A percentile compares a stretch with the other conserved stretches of the same genome.
These are phyloP conservation scores for Silene noctiflora DNA, from an alignment of 179 eudicot genomes.

Conservation along the genomic window DNA sequence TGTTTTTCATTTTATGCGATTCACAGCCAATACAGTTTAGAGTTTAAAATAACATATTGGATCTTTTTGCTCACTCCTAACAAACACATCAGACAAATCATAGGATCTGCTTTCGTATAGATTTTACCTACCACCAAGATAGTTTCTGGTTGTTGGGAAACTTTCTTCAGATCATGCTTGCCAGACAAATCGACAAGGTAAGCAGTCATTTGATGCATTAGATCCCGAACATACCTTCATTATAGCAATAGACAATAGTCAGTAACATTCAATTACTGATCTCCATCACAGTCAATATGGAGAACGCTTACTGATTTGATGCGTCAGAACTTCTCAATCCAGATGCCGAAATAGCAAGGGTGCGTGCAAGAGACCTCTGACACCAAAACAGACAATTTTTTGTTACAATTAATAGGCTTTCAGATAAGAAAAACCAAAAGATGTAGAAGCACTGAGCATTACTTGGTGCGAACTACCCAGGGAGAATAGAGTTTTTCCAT, in stretches of 20 bases:
- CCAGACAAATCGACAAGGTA: conserved; percentile 66
- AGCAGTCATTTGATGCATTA: conserved; percentile 60
- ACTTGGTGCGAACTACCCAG: conserved; percentile 80
- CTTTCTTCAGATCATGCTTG: conserved; percentile 58
- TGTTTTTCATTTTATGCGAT: background rate
- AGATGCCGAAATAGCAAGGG: conserved; percentile 74
- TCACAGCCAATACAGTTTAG: background rate
- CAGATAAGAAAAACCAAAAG: background rate
- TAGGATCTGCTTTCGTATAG: background rate
- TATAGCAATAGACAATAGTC: conserved; percentile 14
- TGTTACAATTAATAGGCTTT: background rate
- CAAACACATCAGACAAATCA: conserved; percentile 7
- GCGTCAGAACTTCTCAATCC: conserved; percentile 57
- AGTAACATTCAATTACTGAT: conserved; percentile 21
- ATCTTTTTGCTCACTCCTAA: background rate
- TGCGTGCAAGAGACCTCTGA: conserved; percentile 91
- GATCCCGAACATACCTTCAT: conserved; percentile 66
- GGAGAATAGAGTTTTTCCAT: conserved; percentile 57
- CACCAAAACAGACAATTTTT: conserved; percentile 11
- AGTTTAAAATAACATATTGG: background rate
- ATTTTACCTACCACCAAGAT: conserved; percentile 59
- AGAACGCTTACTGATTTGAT: conserved; percentile 67
- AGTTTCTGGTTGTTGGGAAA: conserved; percentile 80
- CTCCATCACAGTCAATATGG: background rate
- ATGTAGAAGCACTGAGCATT: conserved; percentile 23